Percentiles rank a stretch among this genome's conserved stretches.
Evolutionary conservation across 768 basidiomycete species (phyloP).

Genomic region (Russula earlei): DNA sequence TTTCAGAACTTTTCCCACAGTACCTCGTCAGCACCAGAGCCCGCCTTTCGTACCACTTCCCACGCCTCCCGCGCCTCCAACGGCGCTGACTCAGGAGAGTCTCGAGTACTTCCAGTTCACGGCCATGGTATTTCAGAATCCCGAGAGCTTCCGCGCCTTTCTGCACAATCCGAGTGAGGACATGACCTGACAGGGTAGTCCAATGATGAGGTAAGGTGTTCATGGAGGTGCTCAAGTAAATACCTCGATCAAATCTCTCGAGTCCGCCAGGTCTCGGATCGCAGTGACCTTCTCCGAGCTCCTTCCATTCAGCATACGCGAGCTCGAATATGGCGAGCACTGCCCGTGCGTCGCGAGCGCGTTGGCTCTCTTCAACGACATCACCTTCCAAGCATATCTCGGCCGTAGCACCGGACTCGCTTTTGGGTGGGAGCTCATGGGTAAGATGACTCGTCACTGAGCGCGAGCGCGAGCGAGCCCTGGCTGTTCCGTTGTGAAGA

Average conservation of each 20-base stretch:
- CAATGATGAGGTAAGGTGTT: not conserved
- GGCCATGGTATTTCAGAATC: constrained; percentile 51
- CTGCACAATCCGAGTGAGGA: constrained; percentile 66
- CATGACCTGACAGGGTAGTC: constrained; percentile 42
- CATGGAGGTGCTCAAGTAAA: constrained; percentile 17
- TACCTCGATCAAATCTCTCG: constrained; percentile 67
- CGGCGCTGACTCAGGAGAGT: constrained; percentile 58
- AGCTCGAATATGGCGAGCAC: constrained; percentile 41
- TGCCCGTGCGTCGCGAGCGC: not conserved
- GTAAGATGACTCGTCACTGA: constrained; percentile 3
- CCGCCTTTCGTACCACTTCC: constrained; percentile 80
- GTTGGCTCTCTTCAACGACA: not conserved
- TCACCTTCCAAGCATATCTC: not conserved
- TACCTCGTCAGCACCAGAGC: constrained; percentile 70
- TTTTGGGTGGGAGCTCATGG: not conserved
- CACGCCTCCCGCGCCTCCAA: constrained; percentile 79
- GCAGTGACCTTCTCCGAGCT: constrained; percentile 36
- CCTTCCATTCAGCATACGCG: constrained; percentile 53
- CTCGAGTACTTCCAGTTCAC: constrained; percentile 57
- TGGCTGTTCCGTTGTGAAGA: constrained; percentile 30
- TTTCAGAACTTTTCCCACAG: constrained; percentile 34
- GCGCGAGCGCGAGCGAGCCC: constrained; percentile 9
- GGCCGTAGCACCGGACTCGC: not conserved
- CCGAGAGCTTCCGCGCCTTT: constrained; percentile 51
- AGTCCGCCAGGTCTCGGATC: constrained; percentile 32